phyloP scores from a whole-genome alignment of 345 rosid genomes.

The Fremontodendron californicum region DNA sequence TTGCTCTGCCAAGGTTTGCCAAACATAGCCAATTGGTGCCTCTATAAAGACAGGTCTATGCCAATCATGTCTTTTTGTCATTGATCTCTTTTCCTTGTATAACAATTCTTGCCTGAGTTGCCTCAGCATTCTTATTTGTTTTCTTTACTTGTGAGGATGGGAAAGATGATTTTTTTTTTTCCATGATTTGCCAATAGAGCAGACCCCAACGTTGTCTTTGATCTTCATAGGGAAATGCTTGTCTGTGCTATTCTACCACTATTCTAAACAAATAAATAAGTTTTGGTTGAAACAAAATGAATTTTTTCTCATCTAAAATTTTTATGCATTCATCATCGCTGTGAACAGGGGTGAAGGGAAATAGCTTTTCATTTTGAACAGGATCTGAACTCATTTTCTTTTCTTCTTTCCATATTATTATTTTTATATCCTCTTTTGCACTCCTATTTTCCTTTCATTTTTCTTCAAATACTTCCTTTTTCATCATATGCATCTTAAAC shows the following conservation, averaged over 20 bases:
- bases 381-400: neutral
- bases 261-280: neutral
- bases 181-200: neutral
- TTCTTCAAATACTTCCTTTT: conserved; percentile 2
- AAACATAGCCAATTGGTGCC: neutral
- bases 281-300: neutral
- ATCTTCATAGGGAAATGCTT: neutral
- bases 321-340: neutral
- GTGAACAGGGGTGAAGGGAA: neutral
- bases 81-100: neutral
- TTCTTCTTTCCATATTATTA: neutral
- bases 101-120: neutral
- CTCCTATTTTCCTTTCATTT: neutral
- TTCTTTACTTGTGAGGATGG: neutral
- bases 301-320: neutral
- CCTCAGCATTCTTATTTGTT: neutral
- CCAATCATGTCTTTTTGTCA: neutral
- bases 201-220: neutral
- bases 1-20: neutral
- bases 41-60: neutral
- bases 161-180: neutral
- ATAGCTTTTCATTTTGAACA: neutral
- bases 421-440: neutral
- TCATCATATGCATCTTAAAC: conserved; percentile 8
- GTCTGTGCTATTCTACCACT: neutral